Evolutionary conservation across 2,329 filamentous ascomycete species (phyloP), one percentile per base, ranked within the genome.

Genomic region (Tolypocladium album): DNA sequence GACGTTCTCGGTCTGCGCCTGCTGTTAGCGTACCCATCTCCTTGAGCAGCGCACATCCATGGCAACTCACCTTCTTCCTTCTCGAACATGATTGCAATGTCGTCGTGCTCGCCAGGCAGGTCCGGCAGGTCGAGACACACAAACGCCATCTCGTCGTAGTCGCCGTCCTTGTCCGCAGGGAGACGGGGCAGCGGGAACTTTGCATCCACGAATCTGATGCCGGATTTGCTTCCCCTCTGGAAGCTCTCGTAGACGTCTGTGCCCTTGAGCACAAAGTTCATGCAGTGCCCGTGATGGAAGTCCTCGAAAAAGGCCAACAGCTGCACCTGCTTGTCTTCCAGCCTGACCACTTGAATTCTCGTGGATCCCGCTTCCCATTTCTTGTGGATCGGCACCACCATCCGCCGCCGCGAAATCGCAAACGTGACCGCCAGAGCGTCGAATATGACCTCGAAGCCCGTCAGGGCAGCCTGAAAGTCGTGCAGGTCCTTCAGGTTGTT

Each of bases 311-410:
- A 97, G 3, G 87, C 91, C 27, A 95, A 76, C 38, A 97, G 77
- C 71, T 96, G 90, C 27, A 89, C 74, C 17, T 88, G 82, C 67
- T 86, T 89, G 63, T 92, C 89, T 64, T 88, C 87, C 64, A 85
- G 81, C 59, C 67, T 69, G 42, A 96, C 85, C 43, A 96, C 80
- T 70, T 96, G 92, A 9, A 96, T 79, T 42, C 92, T 85, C 11
- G 90, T 90, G 43, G 81, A 82, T n/a, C 81, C 85, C 2, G 92
- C 89, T 69, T 95, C 91, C 90, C 90, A 95, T 72, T 94, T 94
- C 76, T 96, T 96, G 76, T 95, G 89, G 65, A 96, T 93, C 0
- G 90, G 90, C 20, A 96, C 90, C 15, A 96, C 90, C 88, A 92
- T 94, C 65, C 90, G 84, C 56, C 90, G 85, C 38, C 92, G 86